Percentiles rank a stretch among this genome's conserved stretches.
Evolutionary conservation across 2,329 filamentous ascomycete species (phyloP).

Genomic region (Monilinia fructigena): DNA sequence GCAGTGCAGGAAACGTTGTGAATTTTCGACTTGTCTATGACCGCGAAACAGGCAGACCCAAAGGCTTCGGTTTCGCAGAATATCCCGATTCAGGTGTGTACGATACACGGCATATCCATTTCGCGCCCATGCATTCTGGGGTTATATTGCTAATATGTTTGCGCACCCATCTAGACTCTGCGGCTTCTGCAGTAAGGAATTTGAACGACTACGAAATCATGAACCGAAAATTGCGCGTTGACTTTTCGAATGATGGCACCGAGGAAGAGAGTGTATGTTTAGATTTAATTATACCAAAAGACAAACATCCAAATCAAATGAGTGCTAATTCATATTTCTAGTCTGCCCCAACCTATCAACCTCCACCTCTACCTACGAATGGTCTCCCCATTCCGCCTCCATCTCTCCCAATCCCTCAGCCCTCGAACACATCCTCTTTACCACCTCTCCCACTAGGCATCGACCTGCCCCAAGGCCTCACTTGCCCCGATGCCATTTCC

Average conservation of each 20-base stretch:
- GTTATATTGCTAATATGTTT: slow-evolving; percentile 16
- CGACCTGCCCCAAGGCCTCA: slow-evolving; percentile 79
- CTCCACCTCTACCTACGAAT: slow-evolving; percentile 25
- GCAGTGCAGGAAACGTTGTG: slow-evolving; percentile 82
- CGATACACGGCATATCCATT: slow-evolving; percentile 17
- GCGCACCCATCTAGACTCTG: slow-evolving; percentile 58
- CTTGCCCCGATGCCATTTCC: slow-evolving; percentile 86
- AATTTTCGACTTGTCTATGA: slow-evolving; percentile 95
- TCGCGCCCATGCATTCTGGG: neutral
- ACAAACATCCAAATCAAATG: neutral
- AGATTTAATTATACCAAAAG: neutral
- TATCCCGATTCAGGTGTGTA: slow-evolving; percentile 80
- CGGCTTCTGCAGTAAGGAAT: slow-evolving; percentile 91
- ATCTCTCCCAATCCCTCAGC: slow-evolving; percentile 31
- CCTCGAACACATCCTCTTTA: slow-evolving; percentile 52
- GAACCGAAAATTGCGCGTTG: slow-evolving; percentile 89
- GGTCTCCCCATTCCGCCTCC: slow-evolving; percentile 40
- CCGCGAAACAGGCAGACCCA: slow-evolving; percentile 88
- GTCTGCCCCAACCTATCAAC: slow-evolving; percentile 21
- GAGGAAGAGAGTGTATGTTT: slow-evolving; percentile 53
- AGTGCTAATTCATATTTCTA: slow-evolving; percentile 3
- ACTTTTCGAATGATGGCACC: slow-evolving; percentile 87
- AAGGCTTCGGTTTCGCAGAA: slow-evolving; percentile 95
- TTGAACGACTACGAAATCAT: slow-evolving; percentile 94
- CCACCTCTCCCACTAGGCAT: slow-evolving; percentile 82